These are phyloP conservation scores for Trametes pubescens DNA, from an alignment of 1,284 basidiomycete genomes.

Conservation along the genomic window DNA sequence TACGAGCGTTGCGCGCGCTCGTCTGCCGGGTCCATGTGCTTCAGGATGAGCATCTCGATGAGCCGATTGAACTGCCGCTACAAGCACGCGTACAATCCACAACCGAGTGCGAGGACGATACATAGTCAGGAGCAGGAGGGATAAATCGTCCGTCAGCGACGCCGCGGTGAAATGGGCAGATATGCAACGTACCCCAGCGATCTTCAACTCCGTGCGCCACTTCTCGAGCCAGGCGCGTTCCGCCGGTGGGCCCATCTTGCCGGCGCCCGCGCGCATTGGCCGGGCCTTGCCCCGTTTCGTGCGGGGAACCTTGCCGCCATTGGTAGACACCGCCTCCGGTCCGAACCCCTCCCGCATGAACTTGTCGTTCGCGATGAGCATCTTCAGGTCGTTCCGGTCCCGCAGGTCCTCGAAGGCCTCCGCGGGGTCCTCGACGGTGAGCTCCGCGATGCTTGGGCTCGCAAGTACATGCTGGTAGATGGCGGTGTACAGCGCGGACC, in stretches of 20 bases:
- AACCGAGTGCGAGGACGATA: slow-evolving; percentile 3
- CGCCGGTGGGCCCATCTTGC: slow-evolving; percentile 79
- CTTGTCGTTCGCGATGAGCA: slow-evolving; percentile 71
- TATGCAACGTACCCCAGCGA: slow-evolving; percentile 75
- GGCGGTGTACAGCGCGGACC: slow-evolving; percentile 88
- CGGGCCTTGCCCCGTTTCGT: slow-evolving; percentile 63
- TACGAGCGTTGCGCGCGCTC: slow-evolving; percentile 66
- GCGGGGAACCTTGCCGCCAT: slow-evolving; percentile 58
- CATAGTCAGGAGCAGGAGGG: background rate
- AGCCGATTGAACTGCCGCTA: slow-evolving; percentile 94
- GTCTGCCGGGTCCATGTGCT: slow-evolving; percentile 75
- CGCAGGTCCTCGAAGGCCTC: slow-evolving; percentile 96
- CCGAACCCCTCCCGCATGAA: slow-evolving; percentile 77
- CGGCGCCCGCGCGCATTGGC: slow-evolving; percentile 62
- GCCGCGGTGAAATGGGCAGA: background rate
- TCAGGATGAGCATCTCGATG: slow-evolving; percentile 90
- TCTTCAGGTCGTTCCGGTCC: slow-evolving; percentile 90
- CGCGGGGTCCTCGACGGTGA: slow-evolving; percentile 97
- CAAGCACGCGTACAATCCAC: slow-evolving; percentile 26
- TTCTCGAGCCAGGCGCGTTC: slow-evolving; percentile 83
- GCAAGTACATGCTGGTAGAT: slow-evolving; percentile 83
- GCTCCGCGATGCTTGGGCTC: slow-evolving; percentile 78
- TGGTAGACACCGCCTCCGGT: slow-evolving; percentile 46
- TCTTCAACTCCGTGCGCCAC: slow-evolving; percentile 86
- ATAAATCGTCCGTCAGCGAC: slow-evolving; percentile 14